These are phyloP conservation scores for Aureobasidium sp. DNA, from an alignment of 2,329 filamentous ascomycete species.

Conservation along the genomic window DNA sequence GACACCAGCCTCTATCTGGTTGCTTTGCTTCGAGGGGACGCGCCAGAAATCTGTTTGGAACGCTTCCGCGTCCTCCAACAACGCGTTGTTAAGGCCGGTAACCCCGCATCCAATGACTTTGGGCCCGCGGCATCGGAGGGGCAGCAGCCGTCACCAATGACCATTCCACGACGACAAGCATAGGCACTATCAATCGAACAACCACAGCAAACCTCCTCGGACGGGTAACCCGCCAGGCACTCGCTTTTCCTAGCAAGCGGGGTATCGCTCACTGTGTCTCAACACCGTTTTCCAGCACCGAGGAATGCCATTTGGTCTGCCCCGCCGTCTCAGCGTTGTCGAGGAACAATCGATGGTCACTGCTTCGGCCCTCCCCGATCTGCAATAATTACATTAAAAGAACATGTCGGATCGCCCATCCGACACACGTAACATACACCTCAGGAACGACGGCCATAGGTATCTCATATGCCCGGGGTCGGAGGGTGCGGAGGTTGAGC, in stretches of 20 bases:
- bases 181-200: neutral
- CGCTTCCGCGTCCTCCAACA: neutral
- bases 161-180: too few species aligned
- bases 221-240: neutral
- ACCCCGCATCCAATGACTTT: neutral
- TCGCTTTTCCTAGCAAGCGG: neutral
- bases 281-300: neutral
- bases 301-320: neutral
- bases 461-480: neutral
- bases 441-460: neutral
- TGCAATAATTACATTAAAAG: constrained; percentile 1
- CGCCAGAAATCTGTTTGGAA: neutral
- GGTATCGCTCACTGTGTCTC: neutral
- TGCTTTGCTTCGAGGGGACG: neutral
- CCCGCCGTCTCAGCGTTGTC: neutral
- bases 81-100: neutral
- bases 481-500: neutral
- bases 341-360: neutral
- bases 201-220: neutral
- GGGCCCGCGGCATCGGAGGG: neutral
- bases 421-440: neutral
- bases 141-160: neutral
- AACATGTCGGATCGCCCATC: neutral
- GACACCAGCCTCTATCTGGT: neutral
- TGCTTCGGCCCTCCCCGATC: constrained; percentile 1